Conservation (phyloP, 106 monocot genomes). For the Dendrobium officinale region DNA sequence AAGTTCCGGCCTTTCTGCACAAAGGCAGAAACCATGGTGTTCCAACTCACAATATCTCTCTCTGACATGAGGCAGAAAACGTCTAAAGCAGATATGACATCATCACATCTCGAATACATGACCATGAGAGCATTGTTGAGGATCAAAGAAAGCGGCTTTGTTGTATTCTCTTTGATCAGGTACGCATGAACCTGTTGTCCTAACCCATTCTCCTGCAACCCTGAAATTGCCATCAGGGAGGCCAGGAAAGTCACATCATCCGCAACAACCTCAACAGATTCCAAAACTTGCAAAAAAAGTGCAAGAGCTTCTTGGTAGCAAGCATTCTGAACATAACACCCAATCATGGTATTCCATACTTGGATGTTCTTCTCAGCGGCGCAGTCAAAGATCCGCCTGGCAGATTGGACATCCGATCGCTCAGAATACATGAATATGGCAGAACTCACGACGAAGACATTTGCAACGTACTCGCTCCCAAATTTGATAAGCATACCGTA, state of each 20-base stretch:
- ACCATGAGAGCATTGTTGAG: constrained; percentile 70
- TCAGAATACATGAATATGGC: constrained; percentile 59
- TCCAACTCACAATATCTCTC: constrained; percentile 87
- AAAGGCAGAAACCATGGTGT: constrained; percentile 79
- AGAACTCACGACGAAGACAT: constrained; percentile 66
- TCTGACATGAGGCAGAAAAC: constrained; percentile 56
- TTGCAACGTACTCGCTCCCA: constrained; percentile 31
- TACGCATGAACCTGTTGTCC: constrained; percentile 78
- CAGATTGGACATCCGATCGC: constrained; percentile 31
- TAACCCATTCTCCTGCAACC: constrained; percentile 36
- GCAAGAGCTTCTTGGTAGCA: constrained; percentile 39
- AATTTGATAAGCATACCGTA: constrained; percentile 52
- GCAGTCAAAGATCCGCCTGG: constrained; percentile 47
- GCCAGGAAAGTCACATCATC: constrained; percentile 61
- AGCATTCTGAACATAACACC: constrained; percentile 70
- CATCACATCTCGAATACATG: constrained; percentile 86
- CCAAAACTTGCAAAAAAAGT: constrained; percentile 47
- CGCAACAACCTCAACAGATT: constrained; percentile 20
- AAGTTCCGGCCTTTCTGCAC: constrained; percentile 73
- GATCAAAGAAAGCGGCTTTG: constrained; percentile 31
- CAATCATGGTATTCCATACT: constrained; percentile 98
- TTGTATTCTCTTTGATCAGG: constrained; percentile 34
- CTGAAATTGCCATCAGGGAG: constrained; percentile 61
- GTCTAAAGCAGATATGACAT: constrained; percentile 50
- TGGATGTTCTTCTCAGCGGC: constrained; percentile 52